Evolutionary conservation across 2,329 filamentous ascomycete species (phyloP).

Genomic region (Xylaria sp.): DNA sequence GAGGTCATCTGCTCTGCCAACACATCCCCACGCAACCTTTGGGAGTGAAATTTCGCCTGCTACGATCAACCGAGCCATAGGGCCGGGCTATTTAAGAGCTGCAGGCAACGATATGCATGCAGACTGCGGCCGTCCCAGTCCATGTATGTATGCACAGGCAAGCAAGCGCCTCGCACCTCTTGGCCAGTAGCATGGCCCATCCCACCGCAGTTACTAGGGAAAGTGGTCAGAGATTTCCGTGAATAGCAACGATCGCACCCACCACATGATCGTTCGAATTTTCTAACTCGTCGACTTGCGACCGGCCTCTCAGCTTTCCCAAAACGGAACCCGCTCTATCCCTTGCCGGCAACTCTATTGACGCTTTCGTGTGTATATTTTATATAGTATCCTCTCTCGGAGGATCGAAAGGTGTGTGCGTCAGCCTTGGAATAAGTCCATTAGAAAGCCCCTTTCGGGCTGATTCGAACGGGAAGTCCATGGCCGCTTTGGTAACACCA

Average conservation of each 20-base stretch:
- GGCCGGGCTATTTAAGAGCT: constrained; percentile 35
- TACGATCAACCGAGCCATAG: constrained; percentile 34
- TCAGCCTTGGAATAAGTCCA: neutral
- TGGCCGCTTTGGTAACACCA: constrained; percentile 18
- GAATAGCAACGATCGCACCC: constrained; percentile 30
- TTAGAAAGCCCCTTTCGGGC: neutral
- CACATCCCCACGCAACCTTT: constrained; percentile 29
- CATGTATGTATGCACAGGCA: constrained; percentile 27
- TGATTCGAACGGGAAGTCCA: constrained; percentile 13
- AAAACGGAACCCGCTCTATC: constrained; percentile 14
- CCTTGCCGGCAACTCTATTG: neutral
- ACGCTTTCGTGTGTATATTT: constrained; percentile 2
- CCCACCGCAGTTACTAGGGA: constrained; percentile 29
- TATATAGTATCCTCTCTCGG: neutral
- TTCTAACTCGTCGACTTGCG: constrained; percentile 28
- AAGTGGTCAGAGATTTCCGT: constrained; percentile 29
- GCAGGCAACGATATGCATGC: constrained; percentile 37
- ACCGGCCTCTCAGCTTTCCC: constrained; percentile 18
- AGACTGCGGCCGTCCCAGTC: constrained; percentile 34
- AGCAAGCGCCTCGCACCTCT: constrained; percentile 26
- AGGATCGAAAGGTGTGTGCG: neutral
- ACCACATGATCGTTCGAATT: constrained; percentile 35
- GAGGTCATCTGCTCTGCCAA: constrained; percentile 37
- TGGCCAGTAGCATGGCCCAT: constrained; percentile 31
- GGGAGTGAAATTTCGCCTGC: constrained; percentile 19